Evolutionary conservation across 129 eudicot genomes (phyloP).

Genomic region (Flaveria brownii): DNA sequence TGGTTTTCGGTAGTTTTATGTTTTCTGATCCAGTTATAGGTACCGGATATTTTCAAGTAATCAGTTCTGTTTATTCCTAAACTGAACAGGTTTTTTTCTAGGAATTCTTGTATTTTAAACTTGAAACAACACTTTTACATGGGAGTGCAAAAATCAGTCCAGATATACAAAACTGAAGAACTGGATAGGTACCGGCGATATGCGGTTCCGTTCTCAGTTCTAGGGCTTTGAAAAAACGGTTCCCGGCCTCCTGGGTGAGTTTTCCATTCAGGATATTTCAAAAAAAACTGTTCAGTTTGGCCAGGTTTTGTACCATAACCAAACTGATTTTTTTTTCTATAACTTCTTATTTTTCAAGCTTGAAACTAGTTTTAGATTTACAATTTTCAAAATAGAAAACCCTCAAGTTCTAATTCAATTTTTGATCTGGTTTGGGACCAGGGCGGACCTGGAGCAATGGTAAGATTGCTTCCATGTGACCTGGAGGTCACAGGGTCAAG

Average conservation of each 20-base stretch:
- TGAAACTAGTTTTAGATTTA: neutral
- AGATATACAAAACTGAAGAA: too few relatives aligned
- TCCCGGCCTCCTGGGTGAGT: neutral
- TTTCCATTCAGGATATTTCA: neutral
- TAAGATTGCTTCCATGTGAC: too few relatives aligned
- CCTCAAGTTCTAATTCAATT: too few relatives aligned
- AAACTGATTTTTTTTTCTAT: neutral
- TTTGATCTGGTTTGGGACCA: neutral
- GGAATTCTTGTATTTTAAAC: too few relatives aligned
- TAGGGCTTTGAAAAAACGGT: too few relatives aligned
- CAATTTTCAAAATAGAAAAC: neutral
- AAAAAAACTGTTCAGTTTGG: neutral
- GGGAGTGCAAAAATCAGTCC: too few relatives aligned
- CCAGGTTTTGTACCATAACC: neutral
- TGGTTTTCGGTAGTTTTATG: neutral
- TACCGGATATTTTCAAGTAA: too few relatives aligned
- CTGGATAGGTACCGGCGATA: neutral
- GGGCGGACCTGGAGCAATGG: too few relatives aligned
- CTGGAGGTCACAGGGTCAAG: too few relatives aligned
- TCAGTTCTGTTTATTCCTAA: too few relatives aligned
- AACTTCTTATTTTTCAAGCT: neutral
- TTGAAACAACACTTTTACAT: too few relatives aligned
- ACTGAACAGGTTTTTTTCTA: too few relatives aligned
- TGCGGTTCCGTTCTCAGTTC: neutral
- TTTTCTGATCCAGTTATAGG: neutral